A percentile compares a stretch with the other conserved stretches of the same genome.
Evolutionary conservation across 352 stramenopile genomes (phyloP).

Genomic region (Globisporangium uncinulatum): DNA sequence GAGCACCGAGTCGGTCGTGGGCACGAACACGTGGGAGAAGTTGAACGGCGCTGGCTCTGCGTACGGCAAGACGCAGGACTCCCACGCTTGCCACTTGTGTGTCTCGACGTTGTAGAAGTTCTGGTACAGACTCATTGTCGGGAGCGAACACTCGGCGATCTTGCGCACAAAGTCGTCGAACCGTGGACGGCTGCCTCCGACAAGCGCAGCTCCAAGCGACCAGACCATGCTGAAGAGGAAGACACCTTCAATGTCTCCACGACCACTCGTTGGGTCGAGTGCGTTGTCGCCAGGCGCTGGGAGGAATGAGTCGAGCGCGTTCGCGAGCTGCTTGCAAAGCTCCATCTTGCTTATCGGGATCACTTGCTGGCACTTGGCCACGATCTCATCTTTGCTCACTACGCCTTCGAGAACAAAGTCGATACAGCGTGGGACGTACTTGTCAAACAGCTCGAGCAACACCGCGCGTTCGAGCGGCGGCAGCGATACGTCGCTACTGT

Average conservation of each 20-base stretch:
- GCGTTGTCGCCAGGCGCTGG: slow-evolving; percentile 21
- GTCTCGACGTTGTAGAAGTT: slow-evolving; percentile 89
- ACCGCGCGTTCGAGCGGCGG: slow-evolving; percentile 44
- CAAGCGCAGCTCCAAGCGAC: slow-evolving; percentile 87
- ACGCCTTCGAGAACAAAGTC: slow-evolving; percentile 93
- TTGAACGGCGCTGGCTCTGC: slow-evolving; percentile 90
- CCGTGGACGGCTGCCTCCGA: slow-evolving; percentile 62
- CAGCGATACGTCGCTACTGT: slow-evolving; percentile 1
- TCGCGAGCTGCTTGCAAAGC: slow-evolving; percentile 95
- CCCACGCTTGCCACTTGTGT: slow-evolving; percentile 91
- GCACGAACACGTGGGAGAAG: slow-evolving; percentile 94
- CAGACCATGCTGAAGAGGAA: slow-evolving; percentile 93
- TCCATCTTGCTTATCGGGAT: slow-evolving; percentile 93
- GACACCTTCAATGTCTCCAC: slow-evolving; percentile 81
- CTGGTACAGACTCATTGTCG: slow-evolving; percentile 78
- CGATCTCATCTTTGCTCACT: slow-evolving; percentile 82
- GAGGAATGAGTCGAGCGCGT: slow-evolving; percentile 88
- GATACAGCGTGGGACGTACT: slow-evolving; percentile 89
- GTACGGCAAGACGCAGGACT: slow-evolving; percentile 84
- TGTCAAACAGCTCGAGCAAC: slow-evolving; percentile 90
- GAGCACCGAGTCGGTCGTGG: slow-evolving; percentile 92
- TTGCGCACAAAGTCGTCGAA: slow-evolving; percentile 92
- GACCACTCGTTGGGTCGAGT: slow-evolving; percentile 38
- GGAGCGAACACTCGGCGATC: slow-evolving; percentile 72
- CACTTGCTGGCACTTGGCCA: slow-evolving; percentile 88